Evolutionary conservation across 441 rosid genomes (phyloP).

Genomic region (Euphorbia corollata): DNA sequence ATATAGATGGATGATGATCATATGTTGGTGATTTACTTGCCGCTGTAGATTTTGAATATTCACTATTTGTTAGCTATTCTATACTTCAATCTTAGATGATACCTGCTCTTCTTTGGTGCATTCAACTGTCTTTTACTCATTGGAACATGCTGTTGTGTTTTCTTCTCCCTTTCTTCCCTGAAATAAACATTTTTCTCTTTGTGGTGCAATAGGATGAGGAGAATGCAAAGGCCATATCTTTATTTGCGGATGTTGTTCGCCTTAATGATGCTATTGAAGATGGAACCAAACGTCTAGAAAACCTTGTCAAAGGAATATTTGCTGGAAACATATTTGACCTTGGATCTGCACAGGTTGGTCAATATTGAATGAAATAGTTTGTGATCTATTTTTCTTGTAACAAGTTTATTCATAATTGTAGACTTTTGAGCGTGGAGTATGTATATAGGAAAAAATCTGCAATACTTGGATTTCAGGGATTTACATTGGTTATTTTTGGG

Average conservation of each 20-base stretch:
- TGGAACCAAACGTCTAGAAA: constrained; percentile 57
- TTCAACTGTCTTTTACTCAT: neutral
- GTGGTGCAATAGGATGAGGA: constrained; percentile 50
- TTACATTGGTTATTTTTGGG: neutral
- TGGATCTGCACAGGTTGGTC: constrained; percentile 75
- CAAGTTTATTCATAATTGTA: too few relatives aligned
- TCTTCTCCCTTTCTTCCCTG: constrained; percentile 4
- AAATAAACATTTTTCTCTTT: constrained; percentile 7
- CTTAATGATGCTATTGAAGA: constrained; percentile 77
- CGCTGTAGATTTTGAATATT: neutral
- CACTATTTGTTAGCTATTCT: neutral
- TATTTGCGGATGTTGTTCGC: constrained; percentile 59
- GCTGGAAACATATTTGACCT: constrained; percentile 96
- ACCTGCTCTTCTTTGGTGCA: neutral
- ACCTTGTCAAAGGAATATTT: constrained; percentile 78
- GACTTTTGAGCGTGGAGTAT: too few relatives aligned
- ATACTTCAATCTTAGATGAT: neutral
- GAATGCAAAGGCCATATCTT: constrained; percentile 88
- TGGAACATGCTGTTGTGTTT: neutral
- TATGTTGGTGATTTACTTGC: neutral
- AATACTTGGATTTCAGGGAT: neutral
- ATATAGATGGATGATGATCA: neutral
- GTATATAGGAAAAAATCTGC: neutral
- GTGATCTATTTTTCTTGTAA: neutral
- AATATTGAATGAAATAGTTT: constrained; percentile 7